Conservation (phyloP, 1,139 yeast species). For the Suhomyces yuchorum region DNA sequence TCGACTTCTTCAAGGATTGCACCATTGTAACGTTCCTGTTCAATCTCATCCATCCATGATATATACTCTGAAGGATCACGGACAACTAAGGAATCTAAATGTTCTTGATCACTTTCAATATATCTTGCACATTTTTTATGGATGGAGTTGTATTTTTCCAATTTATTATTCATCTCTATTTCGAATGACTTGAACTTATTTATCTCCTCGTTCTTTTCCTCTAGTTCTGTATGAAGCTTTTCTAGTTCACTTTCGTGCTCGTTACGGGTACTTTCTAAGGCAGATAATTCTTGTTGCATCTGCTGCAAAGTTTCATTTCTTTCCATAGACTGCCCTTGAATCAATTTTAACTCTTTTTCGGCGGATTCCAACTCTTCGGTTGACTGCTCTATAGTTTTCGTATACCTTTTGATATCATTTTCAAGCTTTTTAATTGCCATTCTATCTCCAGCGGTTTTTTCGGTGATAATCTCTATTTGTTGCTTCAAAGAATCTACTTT, state of each 20-base stretch:
- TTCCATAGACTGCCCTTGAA: conserved; percentile 34
- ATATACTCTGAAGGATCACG: conserved; percentile 57
- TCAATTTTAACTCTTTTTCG: conserved; percentile 32
- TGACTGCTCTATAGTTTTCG: conserved; percentile 48
- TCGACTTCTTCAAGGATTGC: conserved; percentile 43
- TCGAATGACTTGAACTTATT: conserved; percentile 68
- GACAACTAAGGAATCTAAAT: conserved; percentile 43
- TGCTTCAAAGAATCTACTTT: conserved; percentile 78
- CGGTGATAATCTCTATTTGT: conserved; percentile 61
- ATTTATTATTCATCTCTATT: conserved; percentile 63
- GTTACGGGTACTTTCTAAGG: conserved; percentile 32
- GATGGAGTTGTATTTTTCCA: conserved; percentile 57
- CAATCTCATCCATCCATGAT: conserved; percentile 50
- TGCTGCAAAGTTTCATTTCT: conserved; percentile 38
- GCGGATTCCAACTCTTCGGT: conserved; percentile 37
- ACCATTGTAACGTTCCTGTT: conserved; percentile 37
- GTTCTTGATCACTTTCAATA: conserved; percentile 38
- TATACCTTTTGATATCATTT: conserved; percentile 62
- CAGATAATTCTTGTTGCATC: conserved; percentile 30
- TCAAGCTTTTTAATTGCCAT: conserved; percentile 64
- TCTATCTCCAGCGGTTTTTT: conserved; percentile 63
- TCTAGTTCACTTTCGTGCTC: conserved; percentile 40
- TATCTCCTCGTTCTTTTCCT: conserved; percentile 53
- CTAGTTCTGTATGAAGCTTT: conserved; percentile 46
- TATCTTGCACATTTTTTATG: conserved; percentile 45